Conservation (phyloP, 2,329 filamentous ascomycete species). For the Calonectria hongkongensis region DNA sequence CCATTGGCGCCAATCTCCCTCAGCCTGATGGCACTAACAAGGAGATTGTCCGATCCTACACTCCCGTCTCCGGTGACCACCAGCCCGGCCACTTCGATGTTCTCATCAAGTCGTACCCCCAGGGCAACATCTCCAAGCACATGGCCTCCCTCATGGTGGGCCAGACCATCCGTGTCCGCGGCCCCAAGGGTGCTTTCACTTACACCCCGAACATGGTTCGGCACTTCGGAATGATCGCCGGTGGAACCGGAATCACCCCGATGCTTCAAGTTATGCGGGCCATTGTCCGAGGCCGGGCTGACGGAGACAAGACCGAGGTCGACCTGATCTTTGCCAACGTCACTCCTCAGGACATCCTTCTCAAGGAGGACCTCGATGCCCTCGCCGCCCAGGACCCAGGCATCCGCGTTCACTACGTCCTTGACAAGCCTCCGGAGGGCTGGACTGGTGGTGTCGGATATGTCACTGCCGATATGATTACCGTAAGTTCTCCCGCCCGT, state of each 20-base stretch:
- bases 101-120: slow-evolving; percentile 97
- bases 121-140: slow-evolving; percentile 97
- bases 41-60: slow-evolving; percentile 94
- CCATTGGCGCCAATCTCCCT: slow-evolving; percentile 85
- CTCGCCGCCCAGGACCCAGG: slow-evolving; percentile 85
- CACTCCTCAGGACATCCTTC: slow-evolving; percentile 91
- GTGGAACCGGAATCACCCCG: slow-evolving; percentile 97
- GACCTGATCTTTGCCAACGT: slow-evolving; percentile 99
- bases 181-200: slow-evolving; percentile 98
- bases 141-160: slow-evolving; percentile 89
- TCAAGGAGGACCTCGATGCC: slow-evolving; percentile 92
- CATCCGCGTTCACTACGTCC: slow-evolving; percentile 94
- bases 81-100: slow-evolving; percentile 95
- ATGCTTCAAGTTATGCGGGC: slow-evolving; percentile 98
- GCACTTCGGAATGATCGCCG: slow-evolving; percentile 98
- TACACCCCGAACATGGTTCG: slow-evolving; percentile 98
- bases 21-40: slow-evolving; percentile 83
- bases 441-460: slow-evolving; percentile 97
- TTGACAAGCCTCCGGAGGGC: slow-evolving; percentile 94
- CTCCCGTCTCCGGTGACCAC: slow-evolving; percentile 91
- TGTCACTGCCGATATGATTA: slow-evolving; percentile 96
- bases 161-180: slow-evolving; percentile 90
- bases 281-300: slow-evolving; percentile 85
- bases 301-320: slow-evolving; percentile 90
- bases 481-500: slow-evolving; percentile 69